Evolutionary conservation across 106 monocot genomes (phyloP).

Genomic region (Dendrobium officinale): DNA sequence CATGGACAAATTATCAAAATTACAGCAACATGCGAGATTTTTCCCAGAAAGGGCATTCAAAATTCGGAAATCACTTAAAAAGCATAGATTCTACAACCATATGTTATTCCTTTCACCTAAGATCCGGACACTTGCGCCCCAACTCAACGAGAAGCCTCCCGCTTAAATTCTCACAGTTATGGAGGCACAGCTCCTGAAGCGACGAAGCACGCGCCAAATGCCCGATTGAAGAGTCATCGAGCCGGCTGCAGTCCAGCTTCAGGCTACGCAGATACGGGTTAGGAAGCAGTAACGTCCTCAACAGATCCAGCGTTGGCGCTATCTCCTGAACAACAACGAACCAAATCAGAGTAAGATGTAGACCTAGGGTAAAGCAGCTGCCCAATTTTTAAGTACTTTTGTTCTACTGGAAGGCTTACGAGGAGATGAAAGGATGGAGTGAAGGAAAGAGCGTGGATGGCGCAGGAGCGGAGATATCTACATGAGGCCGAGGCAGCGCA

Average conservation of each 20-base stretch:
- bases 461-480: slow-evolving; percentile 55
- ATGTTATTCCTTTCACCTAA: slow-evolving; percentile 43
- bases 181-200: slow-evolving; percentile 59
- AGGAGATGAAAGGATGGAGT: slow-evolving; percentile 63
- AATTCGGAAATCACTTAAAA: not conserved
- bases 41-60: not conserved
- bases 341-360: not conserved
- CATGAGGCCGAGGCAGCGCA: slow-evolving; percentile 61
- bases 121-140: slow-evolving; percentile 52
- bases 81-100: not conserved
- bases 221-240: slow-evolving; percentile 50
- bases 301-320: slow-evolving; percentile 52
- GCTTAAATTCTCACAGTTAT: slow-evolving; percentile 64
- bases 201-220: slow-evolving; percentile 36
- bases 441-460: slow-evolving; percentile 56
- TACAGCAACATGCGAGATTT: no score
- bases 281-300: slow-evolving; percentile 56
- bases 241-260: slow-evolving; percentile 65
- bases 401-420: slow-evolving; percentile 17
- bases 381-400: not conserved
- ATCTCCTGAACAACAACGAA: slow-evolving; percentile 48
- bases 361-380: not conserved
- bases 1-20: not conserved
- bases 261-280: slow-evolving; percentile 68
- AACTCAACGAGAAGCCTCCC: slow-evolving; percentile 58